Percentiles rank a stretch among this genome's conserved stretches.
Evolutionary conservation across 1,139 yeast species (phyloP).

Genomic region (Pichia sp.): DNA sequence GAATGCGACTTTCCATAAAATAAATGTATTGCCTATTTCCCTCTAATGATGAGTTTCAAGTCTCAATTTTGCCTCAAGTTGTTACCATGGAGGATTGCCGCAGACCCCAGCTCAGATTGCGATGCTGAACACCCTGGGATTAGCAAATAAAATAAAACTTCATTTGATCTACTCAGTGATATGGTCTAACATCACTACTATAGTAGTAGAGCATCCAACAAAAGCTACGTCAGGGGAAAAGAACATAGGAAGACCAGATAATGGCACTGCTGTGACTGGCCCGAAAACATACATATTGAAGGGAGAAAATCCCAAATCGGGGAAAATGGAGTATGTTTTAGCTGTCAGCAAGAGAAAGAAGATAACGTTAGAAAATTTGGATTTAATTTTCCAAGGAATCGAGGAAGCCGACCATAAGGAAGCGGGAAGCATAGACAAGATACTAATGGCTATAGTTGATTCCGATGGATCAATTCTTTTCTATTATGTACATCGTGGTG

Average conservation of each 20-base stretch:
- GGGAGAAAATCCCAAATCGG: slow-evolving; percentile 17
- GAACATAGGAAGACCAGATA: not conserved
- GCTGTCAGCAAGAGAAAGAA: slow-evolving; percentile 25
- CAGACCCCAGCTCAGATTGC: not conserved
- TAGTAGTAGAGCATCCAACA: not conserved
- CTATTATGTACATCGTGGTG: slow-evolving; percentile 59
- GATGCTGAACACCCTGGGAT: slow-evolving; percentile 14
- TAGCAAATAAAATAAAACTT: slow-evolving; percentile 14
- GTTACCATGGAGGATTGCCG: not conserved
- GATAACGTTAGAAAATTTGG: slow-evolving; percentile 33
- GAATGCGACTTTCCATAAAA: not conserved
- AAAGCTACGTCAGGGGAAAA: not conserved
- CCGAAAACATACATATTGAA: slow-evolving; percentile 10
- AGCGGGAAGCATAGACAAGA: slow-evolving; percentile 33
- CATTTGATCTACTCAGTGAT: slow-evolving; percentile 7
- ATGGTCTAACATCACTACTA: slow-evolving; percentile 15
- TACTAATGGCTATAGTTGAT: slow-evolving; percentile 55
- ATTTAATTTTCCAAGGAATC: slow-evolving; percentile 26
- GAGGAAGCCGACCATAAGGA: slow-evolving; percentile 9
- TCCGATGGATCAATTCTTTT: slow-evolving; percentile 67
- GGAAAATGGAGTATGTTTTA: slow-evolving; percentile 20
- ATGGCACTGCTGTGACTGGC: not conserved
- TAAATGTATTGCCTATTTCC: not conserved
- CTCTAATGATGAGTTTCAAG: too few species aligned
- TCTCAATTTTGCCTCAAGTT: too few species aligned